These are phyloP conservation scores for Narthecium ossifragum DNA, from an alignment of 106 monocot species.

Conservation along the genomic window DNA sequence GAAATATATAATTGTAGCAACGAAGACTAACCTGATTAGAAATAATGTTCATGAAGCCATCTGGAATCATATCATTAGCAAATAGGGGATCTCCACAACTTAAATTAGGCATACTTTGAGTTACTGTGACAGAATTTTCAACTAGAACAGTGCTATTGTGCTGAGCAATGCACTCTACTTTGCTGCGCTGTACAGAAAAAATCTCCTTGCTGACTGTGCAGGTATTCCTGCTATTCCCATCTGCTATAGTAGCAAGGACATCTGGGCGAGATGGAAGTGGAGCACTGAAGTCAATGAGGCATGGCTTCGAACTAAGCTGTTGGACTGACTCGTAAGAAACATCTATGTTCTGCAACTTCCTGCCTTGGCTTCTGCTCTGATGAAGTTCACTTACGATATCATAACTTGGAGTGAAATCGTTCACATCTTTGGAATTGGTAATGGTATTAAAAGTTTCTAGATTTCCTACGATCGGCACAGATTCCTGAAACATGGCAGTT, in stretches of 20 bases:
- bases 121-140: conserved; percentile 14
- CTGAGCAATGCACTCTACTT: conserved; percentile 1
- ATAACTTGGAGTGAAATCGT: conserved; percentile 5
- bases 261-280: background rate
- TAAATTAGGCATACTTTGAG: conserved; percentile 6
- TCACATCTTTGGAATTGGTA: background rate
- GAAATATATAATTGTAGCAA: background rate
- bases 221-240: conserved; percentile 8
- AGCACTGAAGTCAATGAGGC: conserved; percentile 11
- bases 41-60: conserved; percentile 22
- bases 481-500: conserved; percentile 5
- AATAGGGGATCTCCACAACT: conserved; percentile 6
- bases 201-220: conserved; percentile 10
- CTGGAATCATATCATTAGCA: conserved; percentile 1
- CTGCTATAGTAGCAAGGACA: conserved; percentile 1
- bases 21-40: conserved; percentile 13
- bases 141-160: conserved; percentile 3
- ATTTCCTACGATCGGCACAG: background rate
- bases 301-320: background rate
- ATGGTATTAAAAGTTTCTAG: too few species aligned
- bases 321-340: conserved; percentile 9
- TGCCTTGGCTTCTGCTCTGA: conserved; percentile 9
- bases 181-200: conserved; percentile 1
- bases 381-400: conserved; percentile 3
- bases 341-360: conserved; percentile 13